A percentile compares a stretch with the other conserved stretches of the same genome.
Conservation (phyloP, 352 stramenopile genomes). For the Phytophthora lateralis region DNA sequence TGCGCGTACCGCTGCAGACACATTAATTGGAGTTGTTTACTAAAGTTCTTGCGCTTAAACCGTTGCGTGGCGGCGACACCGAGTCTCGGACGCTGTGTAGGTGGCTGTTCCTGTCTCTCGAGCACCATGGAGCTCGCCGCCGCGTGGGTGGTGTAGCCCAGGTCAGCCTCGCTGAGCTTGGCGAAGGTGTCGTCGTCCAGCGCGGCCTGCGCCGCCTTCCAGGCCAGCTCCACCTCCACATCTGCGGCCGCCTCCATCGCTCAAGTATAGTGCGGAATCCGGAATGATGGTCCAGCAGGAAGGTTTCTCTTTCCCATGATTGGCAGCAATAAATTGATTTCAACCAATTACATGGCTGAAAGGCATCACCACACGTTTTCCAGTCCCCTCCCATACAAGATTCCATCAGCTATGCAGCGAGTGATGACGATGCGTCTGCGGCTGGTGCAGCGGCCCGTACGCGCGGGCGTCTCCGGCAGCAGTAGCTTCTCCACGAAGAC, state of each 20-base stretch:
- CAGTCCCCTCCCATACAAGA: conserved; percentile 5
- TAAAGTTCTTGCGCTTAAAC: conserved; percentile 75
- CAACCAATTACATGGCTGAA: conserved; percentile 18
- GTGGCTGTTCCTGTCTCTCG: conserved; percentile 16
- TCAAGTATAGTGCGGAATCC: conserved; percentile 17
- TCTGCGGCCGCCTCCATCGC: conserved; percentile 41
- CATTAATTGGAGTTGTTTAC: conserved; percentile 66
- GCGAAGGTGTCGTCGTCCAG: conserved; percentile 52
- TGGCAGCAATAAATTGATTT: conserved; percentile 27
- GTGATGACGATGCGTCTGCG: conserved; percentile 57
- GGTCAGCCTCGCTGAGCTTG: conserved; percentile 43
- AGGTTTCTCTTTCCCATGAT: conserved; percentile 17
- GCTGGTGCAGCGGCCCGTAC: conserved; percentile 64
- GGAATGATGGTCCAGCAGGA: conserved; percentile 29
- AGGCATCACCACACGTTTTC: conserved; percentile 39
- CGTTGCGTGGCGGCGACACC: conserved; percentile 17
- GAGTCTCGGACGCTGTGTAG: conserved; percentile 3
- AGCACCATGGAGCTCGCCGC: conserved; percentile 9
- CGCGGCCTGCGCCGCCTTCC: conserved; percentile 23
- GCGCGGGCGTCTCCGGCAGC: conserved; percentile 3
- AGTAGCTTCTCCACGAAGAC: conserved; percentile 43
- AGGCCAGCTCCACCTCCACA: conserved; percentile 49
- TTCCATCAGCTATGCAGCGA: conserved; percentile 46
- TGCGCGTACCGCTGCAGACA: conserved; percentile 65
- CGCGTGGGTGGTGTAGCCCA: conserved; percentile 24